These are phyloP conservation scores for Paulownia fortunei DNA, from an alignment of 257 asterid species.

Conservation along the genomic window DNA sequence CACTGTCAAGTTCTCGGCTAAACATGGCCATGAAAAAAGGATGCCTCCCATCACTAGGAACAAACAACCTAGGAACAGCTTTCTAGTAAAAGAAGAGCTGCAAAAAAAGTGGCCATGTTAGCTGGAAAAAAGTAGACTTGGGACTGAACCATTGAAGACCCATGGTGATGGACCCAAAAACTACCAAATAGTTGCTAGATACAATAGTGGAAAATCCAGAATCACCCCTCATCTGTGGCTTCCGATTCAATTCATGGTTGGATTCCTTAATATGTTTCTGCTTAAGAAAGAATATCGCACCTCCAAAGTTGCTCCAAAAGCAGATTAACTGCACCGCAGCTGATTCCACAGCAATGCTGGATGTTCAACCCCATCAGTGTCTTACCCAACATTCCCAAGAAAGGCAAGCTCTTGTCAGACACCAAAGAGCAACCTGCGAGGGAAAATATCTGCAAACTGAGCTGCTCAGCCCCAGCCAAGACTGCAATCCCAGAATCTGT, in stretches of 20 bases:
- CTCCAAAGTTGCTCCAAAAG: constrained; percentile 77
- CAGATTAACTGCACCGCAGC: constrained; percentile 43
- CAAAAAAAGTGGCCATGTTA: constrained; percentile 59
- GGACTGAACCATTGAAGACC: constrained; percentile 47
- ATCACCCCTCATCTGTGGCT: not conserved
- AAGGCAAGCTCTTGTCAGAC: constrained; percentile 64
- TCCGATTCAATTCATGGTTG: not conserved
- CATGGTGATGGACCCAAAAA: constrained; percentile 54
- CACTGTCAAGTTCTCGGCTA: constrained; percentile 48
- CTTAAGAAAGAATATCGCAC: constrained; percentile 79
- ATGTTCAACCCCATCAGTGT: constrained; percentile 73
- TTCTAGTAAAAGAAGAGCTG: constrained; percentile 43
- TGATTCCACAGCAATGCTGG: constrained; percentile 70
- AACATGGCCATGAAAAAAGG: constrained; percentile 40
- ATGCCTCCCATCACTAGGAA: constrained; percentile 26
- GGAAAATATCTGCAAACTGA: constrained; percentile 67
- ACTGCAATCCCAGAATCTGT: constrained; percentile 69
- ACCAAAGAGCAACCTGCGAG: constrained; percentile 62
- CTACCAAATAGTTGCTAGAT: constrained; percentile 40
- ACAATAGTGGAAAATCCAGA: constrained; percentile 31
- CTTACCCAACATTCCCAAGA: constrained; percentile 56
- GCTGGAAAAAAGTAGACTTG: constrained; percentile 60
- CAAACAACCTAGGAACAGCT: constrained; percentile 64
- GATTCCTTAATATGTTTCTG: not conserved
- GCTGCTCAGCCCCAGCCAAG: constrained; percentile 60